Base-by-base conservation (phyloP, 1,284 basidiomycete genomes). In the Ceratobasidium sp. region DNA sequence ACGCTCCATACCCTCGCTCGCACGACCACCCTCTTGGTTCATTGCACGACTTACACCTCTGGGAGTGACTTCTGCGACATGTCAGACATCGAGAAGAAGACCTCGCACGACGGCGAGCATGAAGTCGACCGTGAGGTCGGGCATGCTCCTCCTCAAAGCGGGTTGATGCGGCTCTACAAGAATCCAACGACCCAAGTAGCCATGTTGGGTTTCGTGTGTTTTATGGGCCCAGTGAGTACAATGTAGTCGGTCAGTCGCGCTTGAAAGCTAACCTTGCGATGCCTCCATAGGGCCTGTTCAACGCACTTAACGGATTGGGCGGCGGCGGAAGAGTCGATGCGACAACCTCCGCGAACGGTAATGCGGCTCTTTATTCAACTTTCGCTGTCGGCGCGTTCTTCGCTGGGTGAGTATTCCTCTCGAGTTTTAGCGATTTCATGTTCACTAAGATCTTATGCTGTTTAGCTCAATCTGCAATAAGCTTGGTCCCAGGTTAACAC, bases 401-500 rank as follows among this genome's bases (percentile, higher is more conserved):
- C 51, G 74, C 78, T 17, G 79, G 79, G 76, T 77, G 44, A 22
- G 78, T 41, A 27, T 11, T 41, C 36, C 11, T 41, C n/a, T n/a
- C n/a, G n/a, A n/a, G 11, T 41, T 41, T 41, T 41, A 11, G 6
- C 36, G 4, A 41, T 41, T 41, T 4, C 4, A 41, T 11, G 36
- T 5, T 5, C 4, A 41, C 36, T 5, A 41, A 41, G 4, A 41
- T 41, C 36, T 41, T 41, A 41, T 41, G 11, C 36, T 11, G 11
- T 8, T 31, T 75, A 93, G 91, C 44, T 90, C 92, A 29, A 84
- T 94, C 82, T 90, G 93, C 85, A 91, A 95, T 79, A 88, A 88
- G 75, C 85, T 96, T 47, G 94, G 94, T n/a, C 85, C 92, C 33
- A 86, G 88, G 22, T 78, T 90, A 14, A 93, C 93, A 0, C 88